Conservation (phyloP, 2,329 filamentous ascomycete genomes). For the Botrytis byssoidea region DNA sequence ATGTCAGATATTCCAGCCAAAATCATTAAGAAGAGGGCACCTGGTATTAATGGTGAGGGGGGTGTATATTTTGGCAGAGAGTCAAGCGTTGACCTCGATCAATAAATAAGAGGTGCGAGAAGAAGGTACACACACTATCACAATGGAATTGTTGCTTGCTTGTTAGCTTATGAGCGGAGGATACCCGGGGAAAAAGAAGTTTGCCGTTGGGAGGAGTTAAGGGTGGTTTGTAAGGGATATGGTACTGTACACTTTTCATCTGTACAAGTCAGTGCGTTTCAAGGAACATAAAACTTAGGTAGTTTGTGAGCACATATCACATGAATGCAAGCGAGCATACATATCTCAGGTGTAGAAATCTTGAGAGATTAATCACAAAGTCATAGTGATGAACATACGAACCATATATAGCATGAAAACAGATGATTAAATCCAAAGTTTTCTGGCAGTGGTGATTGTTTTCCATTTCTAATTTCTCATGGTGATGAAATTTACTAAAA, state of each 20-base stretch:
- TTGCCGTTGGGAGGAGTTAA: background rate
- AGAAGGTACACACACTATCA: background rate
- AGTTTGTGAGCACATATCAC: background rate
- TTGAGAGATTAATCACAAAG: background rate
- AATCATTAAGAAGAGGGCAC: background rate
- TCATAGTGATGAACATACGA: background rate
- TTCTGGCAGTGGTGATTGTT: background rate
- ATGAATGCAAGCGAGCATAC: background rate
- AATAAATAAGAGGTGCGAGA: background rate
- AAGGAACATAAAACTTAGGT: background rate
- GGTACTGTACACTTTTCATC: background rate
- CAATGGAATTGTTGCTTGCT: background rate
- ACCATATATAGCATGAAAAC: background rate
- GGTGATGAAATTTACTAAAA: background rate
- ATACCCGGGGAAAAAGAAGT: constrained; percentile 7
- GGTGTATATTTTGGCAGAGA: constrained; percentile 1
- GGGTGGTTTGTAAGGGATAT: background rate
- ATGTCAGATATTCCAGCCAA: constrained; percentile 15
- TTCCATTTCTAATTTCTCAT: background rate
- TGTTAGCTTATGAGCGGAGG: background rate
- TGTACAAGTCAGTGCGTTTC: background rate
- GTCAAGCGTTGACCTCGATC: constrained; percentile 3
- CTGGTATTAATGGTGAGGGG: background rate
- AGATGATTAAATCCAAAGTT: too few species aligned
- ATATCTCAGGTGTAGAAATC: background rate